These are phyloP conservation scores for Brassica incana DNA, from an alignment of 345 rosid genomes.

Conservation along the genomic window DNA sequence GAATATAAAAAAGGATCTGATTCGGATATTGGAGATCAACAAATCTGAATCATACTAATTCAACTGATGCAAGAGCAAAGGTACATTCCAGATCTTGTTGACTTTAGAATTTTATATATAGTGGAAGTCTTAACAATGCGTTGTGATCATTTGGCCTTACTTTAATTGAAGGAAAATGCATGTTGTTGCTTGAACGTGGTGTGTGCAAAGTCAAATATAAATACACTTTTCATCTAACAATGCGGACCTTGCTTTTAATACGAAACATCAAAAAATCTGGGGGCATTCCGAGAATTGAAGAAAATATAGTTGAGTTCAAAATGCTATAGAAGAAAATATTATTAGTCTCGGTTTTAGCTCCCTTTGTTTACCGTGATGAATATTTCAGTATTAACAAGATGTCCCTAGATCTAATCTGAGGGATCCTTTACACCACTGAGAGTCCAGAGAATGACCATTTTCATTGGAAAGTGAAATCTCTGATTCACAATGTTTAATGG, in stretches of 20 bases:
- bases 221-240: not conserved
- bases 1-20: not conserved
- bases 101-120: not conserved
- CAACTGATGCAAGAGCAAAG: slow-evolving; percentile 18
- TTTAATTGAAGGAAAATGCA: not conserved
- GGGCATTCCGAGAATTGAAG: slow-evolving; percentile 84
- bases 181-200: slow-evolving; percentile 9
- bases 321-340: not conserved
- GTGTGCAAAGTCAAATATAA: not conserved
- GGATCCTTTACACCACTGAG: not conserved
- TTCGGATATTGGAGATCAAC: slow-evolving; percentile 9
- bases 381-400: not conserved
- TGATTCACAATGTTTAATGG: not conserved
- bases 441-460: not conserved
- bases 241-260: not conserved
- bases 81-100: slow-evolving; percentile 21
- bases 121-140: slow-evolving; percentile 22
- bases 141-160: not conserved
- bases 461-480: not conserved
- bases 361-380: slow-evolving; percentile 6
- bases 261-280: slow-evolving; percentile 21
- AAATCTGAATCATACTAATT: not conserved
- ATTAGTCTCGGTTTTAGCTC: not conserved
- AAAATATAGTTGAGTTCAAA: slow-evolving; percentile 1
- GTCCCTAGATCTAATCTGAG: slow-evolving; percentile 24